Conservation (phyloP, 306 rosid species). For the Prunus salicina region DNA sequence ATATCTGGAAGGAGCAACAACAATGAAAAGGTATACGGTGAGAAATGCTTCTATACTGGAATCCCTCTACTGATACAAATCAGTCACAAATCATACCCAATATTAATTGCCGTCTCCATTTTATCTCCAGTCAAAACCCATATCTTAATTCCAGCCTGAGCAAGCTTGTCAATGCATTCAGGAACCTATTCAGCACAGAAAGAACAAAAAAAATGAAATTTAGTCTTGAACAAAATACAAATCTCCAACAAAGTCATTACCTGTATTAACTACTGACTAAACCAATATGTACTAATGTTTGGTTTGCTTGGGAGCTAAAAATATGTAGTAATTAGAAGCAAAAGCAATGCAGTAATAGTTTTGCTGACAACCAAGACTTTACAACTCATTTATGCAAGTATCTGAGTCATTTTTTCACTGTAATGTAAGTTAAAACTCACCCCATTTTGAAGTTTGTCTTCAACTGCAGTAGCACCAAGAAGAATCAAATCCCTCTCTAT, state of each 20-base stretch:
- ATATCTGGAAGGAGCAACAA: slow-evolving; percentile 45
- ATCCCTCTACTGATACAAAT: background rate
- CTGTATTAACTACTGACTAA: background rate
- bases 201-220: slow-evolving; percentile 2
- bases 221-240: background rate
- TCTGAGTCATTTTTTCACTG: no score
- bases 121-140: slow-evolving; percentile 99
- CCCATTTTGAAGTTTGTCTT: slow-evolving; percentile 97
- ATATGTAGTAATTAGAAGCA: background rate
- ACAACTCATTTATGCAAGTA: background rate
- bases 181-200: slow-evolving; percentile 66
- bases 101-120: slow-evolving; percentile 99
- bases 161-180: slow-evolving; percentile 97
- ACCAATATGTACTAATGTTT: background rate
- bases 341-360: slow-evolving; percentile 1
- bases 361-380: background rate
- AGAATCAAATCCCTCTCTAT: slow-evolving; percentile 88
- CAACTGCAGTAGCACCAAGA: slow-evolving; percentile 99
- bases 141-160: slow-evolving; percentile 96
- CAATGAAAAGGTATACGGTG: slow-evolving; percentile 5
- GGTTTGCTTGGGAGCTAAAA: no score
- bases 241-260: background rate
- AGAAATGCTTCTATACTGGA: slow-evolving; percentile 9
- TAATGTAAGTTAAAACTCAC: slow-evolving; percentile 36
- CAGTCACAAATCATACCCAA: slow-evolving; percentile 51